Evolutionary conservation across 2,329 filamentous ascomycete species (phyloP), one percentile per base, ranked within the genome.

Genomic region (Pseudocercospora fijiensis): DNA sequence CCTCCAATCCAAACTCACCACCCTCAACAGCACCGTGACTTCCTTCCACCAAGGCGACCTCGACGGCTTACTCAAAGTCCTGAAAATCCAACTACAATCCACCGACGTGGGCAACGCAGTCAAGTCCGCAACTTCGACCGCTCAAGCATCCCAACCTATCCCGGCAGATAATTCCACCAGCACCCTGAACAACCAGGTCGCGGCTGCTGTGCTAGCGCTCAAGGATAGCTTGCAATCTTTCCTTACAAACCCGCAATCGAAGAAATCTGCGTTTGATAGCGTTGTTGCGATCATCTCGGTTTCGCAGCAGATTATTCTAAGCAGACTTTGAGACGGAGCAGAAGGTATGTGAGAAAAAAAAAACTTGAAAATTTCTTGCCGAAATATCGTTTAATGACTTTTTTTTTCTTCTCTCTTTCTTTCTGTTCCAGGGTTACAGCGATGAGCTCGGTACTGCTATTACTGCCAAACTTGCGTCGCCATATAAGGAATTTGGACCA

Each of bases 181-280:
- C n/a, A 56, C 52, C 1, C 52, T 18, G 16, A 56, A 56, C 52
- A 51, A 60, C 53, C 65, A 58, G 53, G 63, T 68, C 52, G 66
- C 64, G 10, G 33, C 57, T 9, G 64, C 61, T 33, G 64, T 68
- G 27, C 57, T 68, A 37, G 37, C 58, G 16, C 66, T 66, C 43
- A 43, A 64, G 45, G 61, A 61, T 11, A 37, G 60, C 20, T 61
- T 65, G 28, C 56, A 62, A 6, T 56, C 55, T 16, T 65, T 68
- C 30, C 61, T 68, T 30, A 57, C 60, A 11, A 66, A 66, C 43
- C 37, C 66, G 26, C 53, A 64, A 11, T 37, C 24, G 30, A 62
- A 66, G 37, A 66, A 68, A 60, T 57, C 66, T 13, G 66, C 64
- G 1, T 68, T 68, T 49, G 63, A 68, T n/a, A 41, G 58, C 22